These are phyloP conservation scores for Kickxella alabastrina DNA, from an alignment of 192 early-diverging fungal species.

Conservation along the genomic window DNA sequence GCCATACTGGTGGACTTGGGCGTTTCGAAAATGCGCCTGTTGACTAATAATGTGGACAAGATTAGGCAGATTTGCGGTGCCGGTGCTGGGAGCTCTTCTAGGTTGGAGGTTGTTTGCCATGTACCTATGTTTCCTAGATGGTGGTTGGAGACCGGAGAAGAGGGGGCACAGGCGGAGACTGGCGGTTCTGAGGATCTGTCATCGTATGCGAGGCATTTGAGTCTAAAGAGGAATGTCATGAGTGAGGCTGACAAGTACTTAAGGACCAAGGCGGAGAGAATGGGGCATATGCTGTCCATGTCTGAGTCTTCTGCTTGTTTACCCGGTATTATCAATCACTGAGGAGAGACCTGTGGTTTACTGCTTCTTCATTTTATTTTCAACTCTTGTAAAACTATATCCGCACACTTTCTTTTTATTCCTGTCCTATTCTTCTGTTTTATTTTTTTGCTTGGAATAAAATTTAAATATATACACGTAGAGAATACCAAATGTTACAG, in stretches of 20 bases:
- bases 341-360: too few relatives aligned
- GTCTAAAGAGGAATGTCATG: constrained; percentile 33
- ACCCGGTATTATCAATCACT: constrained; percentile 1
- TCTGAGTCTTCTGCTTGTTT: not conserved
- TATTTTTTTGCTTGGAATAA: too few relatives aligned
- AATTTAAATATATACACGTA: too few relatives aligned
- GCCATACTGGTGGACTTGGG: constrained; percentile 84
- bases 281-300: constrained; percentile 78
- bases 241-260: constrained; percentile 80
- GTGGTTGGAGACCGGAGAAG: constrained; percentile 56
- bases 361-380: too few relatives aligned
- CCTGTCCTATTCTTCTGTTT: too few relatives aligned
- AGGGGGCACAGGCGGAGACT: constrained; percentile 17
- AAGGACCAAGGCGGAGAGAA: constrained; percentile 82
- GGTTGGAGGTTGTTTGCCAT: constrained; percentile 71
- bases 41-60: constrained; percentile 98
- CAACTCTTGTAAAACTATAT: too few relatives aligned
- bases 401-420: too few relatives aligned
- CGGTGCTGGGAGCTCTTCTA: too few relatives aligned
- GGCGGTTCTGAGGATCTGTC: constrained; percentile 21
- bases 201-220: constrained; percentile 32
- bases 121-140: constrained; percentile 87
- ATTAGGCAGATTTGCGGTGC: constrained; percentile 69
- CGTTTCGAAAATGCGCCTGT: constrained; percentile 65
- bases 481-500: too few relatives aligned